Base-by-base conservation (phyloP, 331 rosid species). In the Rosa hybrid region DNA sequence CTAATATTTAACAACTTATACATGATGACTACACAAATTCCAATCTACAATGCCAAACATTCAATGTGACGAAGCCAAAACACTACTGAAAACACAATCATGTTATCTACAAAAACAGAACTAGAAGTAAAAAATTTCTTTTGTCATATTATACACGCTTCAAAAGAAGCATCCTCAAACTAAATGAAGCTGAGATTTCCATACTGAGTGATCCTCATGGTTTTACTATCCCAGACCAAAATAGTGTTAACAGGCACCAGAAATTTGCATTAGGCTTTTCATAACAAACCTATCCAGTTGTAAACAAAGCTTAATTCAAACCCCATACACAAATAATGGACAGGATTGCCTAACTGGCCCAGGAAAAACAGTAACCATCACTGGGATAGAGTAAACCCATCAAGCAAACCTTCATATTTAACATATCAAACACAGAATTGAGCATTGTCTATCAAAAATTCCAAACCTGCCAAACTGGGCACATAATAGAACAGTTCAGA, bases 351-450 rank as follows among this genome's bases (percentile, higher is more conserved):
- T n/a, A 59, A 59, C 72, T 12, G 16, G 4, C 13, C 50, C 38
- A 12, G 39, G 25, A 57, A 78, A 71, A 46, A 20, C 10, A 30
- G 34, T 30, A 30, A 30, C 34, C 34, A 65, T 23, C 18, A 54
- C 60, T 39, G 41, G 60, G 14, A 72, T 13, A 72, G 30, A 80
- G 74, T 56, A 71, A 71, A 71, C 74, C 46, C 57, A 68, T 42
- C 2, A 21, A 50, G 23, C 25, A 53, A 62, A 68, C 60, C 44
- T 45, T 48, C 77, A 71, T 11, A 46, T 45, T 46, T 38, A 51
- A 54, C 25, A 62, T 44, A 16, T 38, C 23, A 78, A 46, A 74
- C 57, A 25, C 7, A 74, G 73, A 49, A 83, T 53, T 49, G 11
- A 39, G 38, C 51, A 8, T 11, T 78, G 38, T 2, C 44, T 12